Conservation (phyloP, 192 early-diverging fungal genomes). For the Backusella mclennaniae region DNA sequence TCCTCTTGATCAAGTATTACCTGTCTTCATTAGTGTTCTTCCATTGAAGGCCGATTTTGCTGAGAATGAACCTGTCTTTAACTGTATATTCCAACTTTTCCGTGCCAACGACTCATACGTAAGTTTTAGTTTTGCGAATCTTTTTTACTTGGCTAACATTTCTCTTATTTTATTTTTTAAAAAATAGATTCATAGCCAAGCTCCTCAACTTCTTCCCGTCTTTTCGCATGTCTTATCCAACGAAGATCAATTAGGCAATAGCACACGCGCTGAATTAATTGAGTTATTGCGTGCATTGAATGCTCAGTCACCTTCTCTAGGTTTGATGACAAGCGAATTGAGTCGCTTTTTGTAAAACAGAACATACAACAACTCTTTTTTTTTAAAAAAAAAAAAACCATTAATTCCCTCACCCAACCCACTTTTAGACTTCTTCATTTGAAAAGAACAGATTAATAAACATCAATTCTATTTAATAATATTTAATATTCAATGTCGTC, state of each 20-base stretch:
- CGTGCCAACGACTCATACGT: conserved; percentile 47
- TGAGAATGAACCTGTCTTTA: conserved; percentile 77
- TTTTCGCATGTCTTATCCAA: conserved; percentile 56
- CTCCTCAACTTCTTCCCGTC: conserved; percentile 51
- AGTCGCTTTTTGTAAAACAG: conserved; percentile 32
- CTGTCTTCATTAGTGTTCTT: conserved; percentile 62
- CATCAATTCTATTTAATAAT: conserved; percentile 8
- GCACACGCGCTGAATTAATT: conserved; percentile 54
- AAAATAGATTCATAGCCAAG: conserved; percentile 46
- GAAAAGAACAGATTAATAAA: conserved; percentile 8
- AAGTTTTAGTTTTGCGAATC: conserved; percentile 8
- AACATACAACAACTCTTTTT: not conserved
- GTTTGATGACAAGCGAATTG: conserved; percentile 36
- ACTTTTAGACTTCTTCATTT: conserved; percentile 7
- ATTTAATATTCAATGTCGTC: not conserved
- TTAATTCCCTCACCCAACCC: not conserved
- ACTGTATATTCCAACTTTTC: conserved; percentile 67
- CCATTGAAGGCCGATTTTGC: conserved; percentile 75
- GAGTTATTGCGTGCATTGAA: conserved; percentile 57
- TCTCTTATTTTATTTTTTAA: not conserved
- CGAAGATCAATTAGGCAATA: conserved; percentile 57
- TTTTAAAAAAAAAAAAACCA: not conserved
- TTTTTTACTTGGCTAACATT: not conserved
- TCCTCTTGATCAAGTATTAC: conserved; percentile 68
- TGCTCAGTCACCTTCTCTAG: conserved; percentile 43